Evolutionary conservation across 1,284 basidiomycete species (phyloP).

Genomic region (Anthracocystis panici-leucophaei): DNA sequence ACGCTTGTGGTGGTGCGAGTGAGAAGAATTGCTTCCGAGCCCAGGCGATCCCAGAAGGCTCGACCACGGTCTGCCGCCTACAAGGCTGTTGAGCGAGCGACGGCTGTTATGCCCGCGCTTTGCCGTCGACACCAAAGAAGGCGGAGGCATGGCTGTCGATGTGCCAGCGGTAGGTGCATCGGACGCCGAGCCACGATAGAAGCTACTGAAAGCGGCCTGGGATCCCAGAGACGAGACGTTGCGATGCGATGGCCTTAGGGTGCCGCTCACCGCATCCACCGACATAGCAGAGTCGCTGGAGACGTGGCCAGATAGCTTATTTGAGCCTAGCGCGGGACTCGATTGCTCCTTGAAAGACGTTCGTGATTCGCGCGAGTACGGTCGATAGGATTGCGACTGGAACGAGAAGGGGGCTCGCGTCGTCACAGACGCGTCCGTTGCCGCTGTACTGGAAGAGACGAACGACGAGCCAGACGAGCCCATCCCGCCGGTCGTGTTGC

Average conservation of each 20-base stretch:
- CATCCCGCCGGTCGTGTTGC: slow-evolving; percentile 5
- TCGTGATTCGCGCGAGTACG: slow-evolving; percentile 24
- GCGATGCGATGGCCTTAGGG: slow-evolving; percentile 14
- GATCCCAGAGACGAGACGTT: slow-evolving; percentile 12
- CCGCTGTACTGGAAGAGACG: slow-evolving; percentile 16
- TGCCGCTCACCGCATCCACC: neutral
- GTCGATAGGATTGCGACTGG: slow-evolving; percentile 33
- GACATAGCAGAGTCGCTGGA: neutral
- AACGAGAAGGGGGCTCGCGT: slow-evolving; percentile 30
- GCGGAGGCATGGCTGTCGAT: slow-evolving; percentile 22
- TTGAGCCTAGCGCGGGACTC: slow-evolving; percentile 14
- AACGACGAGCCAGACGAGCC: slow-evolving; percentile 32
- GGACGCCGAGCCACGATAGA: neutral
- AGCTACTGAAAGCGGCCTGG: neutral
- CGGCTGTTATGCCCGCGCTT: slow-evolving; percentile 34
- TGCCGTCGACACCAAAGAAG: neutral
- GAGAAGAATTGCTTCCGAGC: slow-evolving; percentile 21
- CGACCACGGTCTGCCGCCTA: slow-evolving; percentile 37
- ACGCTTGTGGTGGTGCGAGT: slow-evolving; percentile 23
- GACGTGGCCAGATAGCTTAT: too few relatives aligned
- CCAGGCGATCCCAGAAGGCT: slow-evolving; percentile 33
- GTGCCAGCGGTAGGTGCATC: neutral
- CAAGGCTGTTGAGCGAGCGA: slow-evolving; percentile 45
- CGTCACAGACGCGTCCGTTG: slow-evolving; percentile 14
- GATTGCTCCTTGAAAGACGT: slow-evolving; percentile 4